Conservation (phyloP, 345 rosid genomes). For the Reutealis trisperma region DNA sequence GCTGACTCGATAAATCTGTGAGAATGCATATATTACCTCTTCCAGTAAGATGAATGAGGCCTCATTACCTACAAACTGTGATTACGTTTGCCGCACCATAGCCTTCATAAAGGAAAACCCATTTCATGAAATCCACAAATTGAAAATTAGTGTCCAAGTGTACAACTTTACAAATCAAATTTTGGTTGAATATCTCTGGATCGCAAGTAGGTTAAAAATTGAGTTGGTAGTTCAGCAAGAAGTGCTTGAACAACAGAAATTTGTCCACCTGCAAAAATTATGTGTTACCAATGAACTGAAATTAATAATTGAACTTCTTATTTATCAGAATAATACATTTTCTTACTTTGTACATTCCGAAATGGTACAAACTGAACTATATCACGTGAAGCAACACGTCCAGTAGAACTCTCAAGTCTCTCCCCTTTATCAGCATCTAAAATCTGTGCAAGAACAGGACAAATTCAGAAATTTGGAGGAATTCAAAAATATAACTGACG, state of each 20-base stretch:
- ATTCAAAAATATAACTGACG: neutral
- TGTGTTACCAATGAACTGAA: neutral
- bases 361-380: slow-evolving; percentile 92
- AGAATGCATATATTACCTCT: neutral
- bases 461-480: neutral
- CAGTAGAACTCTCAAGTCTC: slow-evolving; percentile 74
- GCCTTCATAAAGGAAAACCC: slow-evolving; percentile 11
- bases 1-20: neutral
- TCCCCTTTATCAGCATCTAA: slow-evolving; percentile 92
- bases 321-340: neutral
- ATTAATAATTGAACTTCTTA: neutral
- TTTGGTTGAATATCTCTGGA: slow-evolving; percentile 63
- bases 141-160: slow-evolving; percentile 18
- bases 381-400: slow-evolving; percentile 91
- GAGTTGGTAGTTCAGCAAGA: slow-evolving; percentile 83
- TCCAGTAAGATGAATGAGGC: slow-evolving; percentile 9
- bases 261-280: slow-evolving; percentile 62
- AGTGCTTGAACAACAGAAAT: slow-evolving; percentile 77
- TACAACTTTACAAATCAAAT: slow-evolving; percentile 38
- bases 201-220: slow-evolving; percentile 78
- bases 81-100: slow-evolving; percentile 10
- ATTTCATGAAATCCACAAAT: slow-evolving; percentile 19
- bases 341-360: slow-evolving; percentile 73
- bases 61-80: slow-evolving; percentile 1
- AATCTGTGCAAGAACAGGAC: slow-evolving; percentile 38